Evolutionary conservation across 495 filamentous ascomycete species (phyloP), one percentile per base, ranked within the genome.

Genomic region (Daldinia caldariorum): DNA sequence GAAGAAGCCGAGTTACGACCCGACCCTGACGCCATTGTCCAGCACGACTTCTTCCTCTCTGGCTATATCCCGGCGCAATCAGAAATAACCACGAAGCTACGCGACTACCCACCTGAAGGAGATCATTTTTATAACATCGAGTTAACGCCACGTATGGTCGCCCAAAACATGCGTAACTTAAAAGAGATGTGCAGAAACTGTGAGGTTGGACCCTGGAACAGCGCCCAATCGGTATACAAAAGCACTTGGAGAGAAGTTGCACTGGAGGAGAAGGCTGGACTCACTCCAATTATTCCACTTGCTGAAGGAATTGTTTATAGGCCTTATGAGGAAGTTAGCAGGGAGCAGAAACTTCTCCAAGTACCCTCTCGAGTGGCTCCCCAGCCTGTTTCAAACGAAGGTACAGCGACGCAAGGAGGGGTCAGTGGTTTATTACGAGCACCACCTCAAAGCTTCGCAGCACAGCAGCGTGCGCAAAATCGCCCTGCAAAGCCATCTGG

Each of bases 21-120:
- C 2, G 89, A 91, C 57, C 88, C 92, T 0, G 93, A 96, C 72
- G 87, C 89, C 6, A 91, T 95, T 74, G 92, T 94, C 13, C 88
- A 92, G 58, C 93, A 95, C 75, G 81, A 86, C 12, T 97, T 95
- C 77, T 95, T 97, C 79, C 88, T 86, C 50, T 80, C 82, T 10
- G 88, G 88, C 2, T 89, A 84, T 74, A 79, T 90, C 72, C 87
- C 88, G 1, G 71, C 73, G 6, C 47, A 80, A 2, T 71, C 81
- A 57, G 84, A 87, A 47, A 86, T 87, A 22, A 83, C 80, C 9
- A 77, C 77, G 22, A 82, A 82, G 47, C 76, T 87, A 16, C 82
- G 84, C 13, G 84, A 87, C 8, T 67, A 64, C 13, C 73, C 83
- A n/a, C 85, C 85, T 0, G 77, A 81, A 6, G 78, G 69, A 20